Evolutionary conservation across 2,329 filamentous ascomycete genomes (phyloP).

Genomic region (Laburnicola sp.): DNA sequence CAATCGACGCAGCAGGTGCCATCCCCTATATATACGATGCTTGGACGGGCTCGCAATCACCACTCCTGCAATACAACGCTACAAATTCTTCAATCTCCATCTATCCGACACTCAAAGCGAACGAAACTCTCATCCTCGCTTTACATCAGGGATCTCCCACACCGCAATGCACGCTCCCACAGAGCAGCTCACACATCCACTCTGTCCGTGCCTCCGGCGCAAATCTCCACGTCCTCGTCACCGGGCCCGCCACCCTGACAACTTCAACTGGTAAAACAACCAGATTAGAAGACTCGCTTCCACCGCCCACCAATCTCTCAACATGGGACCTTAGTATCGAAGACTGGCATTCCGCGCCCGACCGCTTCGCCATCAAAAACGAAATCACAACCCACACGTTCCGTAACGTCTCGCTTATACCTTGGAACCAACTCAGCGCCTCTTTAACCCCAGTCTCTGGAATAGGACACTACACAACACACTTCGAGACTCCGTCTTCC

Average conservation of each 20-base stretch:
- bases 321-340: conserved; percentile 47
- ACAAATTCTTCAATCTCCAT: conserved; percentile 34
- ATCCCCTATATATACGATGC: conserved; percentile 47
- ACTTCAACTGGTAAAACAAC: conserved; percentile 15
- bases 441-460: conserved; percentile 38
- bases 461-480: conserved; percentile 41
- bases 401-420: conserved; percentile 23
- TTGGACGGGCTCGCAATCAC: conserved; percentile 47
- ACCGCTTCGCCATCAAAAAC: conserved; percentile 34
- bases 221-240: conserved; percentile 9
- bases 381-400: conserved; percentile 34
- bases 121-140: conserved; percentile 48
- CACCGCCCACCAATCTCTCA: conserved; percentile 26
- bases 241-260: conserved; percentile 9
- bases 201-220: neutral
- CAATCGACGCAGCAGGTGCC: conserved; percentile 9
- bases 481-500: conserved; percentile 31
- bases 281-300: conserved; percentile 16
- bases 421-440: conserved; percentile 36
- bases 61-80: conserved; percentile 40
- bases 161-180: neutral
- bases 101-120: conserved; percentile 43
- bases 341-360: conserved; percentile 45
- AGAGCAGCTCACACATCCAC: neutral
- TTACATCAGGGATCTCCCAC: conserved; percentile 28